phyloP scores from a whole-genome alignment of 116 monocot genomes.

The Zostera marina region DNA sequence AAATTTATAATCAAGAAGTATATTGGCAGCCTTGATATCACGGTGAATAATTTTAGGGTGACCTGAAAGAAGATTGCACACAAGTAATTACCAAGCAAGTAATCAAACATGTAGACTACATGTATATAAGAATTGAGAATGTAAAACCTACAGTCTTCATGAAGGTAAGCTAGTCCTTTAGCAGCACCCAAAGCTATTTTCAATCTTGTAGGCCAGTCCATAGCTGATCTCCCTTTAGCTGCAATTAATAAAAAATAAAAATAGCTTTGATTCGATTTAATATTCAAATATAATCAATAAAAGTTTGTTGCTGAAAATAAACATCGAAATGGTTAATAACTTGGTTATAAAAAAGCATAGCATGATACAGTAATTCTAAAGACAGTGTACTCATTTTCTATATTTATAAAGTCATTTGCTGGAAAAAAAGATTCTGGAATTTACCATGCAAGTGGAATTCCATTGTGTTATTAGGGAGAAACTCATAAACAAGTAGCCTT shows the following conservation, averaged over 20 bases:
- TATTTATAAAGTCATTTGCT: too few species aligned
- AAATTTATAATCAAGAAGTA: slow-evolving; percentile 68
- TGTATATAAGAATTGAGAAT: background rate
- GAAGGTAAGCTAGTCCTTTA: slow-evolving; percentile 50
- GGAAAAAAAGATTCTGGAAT: background rate
- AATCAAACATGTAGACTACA: background rate
- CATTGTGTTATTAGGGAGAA: slow-evolving; percentile 49
- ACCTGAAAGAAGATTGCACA: slow-evolving; percentile 18
- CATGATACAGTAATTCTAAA: too few species aligned
- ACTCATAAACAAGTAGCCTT: slow-evolving; percentile 57
- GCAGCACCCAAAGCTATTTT: slow-evolving; percentile 49
- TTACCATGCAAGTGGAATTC: slow-evolving; percentile 68
- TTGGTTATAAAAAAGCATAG: too few species aligned
- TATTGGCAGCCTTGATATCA: slow-evolving; percentile 81
- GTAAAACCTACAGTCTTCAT: slow-evolving; percentile 32
- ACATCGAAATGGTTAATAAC: too few species aligned
- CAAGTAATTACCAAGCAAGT: background rate
- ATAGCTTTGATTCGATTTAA: too few species aligned
- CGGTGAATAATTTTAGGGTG: slow-evolving; percentile 87
- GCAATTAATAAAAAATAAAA: background rate
- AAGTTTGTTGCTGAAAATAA: background rate
- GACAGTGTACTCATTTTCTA: too few species aligned
- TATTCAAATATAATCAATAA: background rate
- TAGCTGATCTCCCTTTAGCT: slow-evolving; percentile 20
- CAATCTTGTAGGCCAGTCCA: slow-evolving; percentile 39